These are phyloP conservation scores for Trichoderma gracile DNA, from an alignment of 2,329 filamentous ascomycete species.

Conservation along the genomic window DNA sequence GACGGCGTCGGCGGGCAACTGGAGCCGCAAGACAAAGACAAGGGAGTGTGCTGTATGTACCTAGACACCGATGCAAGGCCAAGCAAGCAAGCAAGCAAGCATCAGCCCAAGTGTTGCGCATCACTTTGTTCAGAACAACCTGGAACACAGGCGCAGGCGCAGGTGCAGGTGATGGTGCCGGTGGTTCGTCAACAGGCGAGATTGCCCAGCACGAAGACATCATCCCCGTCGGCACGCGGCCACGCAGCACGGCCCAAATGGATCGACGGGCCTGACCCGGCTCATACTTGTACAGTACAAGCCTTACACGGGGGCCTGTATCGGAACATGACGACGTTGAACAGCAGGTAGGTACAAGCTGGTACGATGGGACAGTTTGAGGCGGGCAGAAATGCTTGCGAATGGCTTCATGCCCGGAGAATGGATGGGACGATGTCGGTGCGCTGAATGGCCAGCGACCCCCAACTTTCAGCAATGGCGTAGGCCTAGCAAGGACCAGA, in stretches of 20 bases:
- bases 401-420: background rate
- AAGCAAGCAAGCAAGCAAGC: background rate
- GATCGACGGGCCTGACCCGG: conserved; percentile 23
- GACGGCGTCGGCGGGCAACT: conserved; percentile 6
- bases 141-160: too few relatives aligned
- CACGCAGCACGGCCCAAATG: conserved; percentile 13
- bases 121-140: too few relatives aligned
- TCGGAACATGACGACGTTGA: background rate
- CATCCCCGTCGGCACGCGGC: conserved; percentile 13
- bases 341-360: background rate
- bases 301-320: background rate
- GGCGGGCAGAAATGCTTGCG: background rate
- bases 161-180: too few relatives aligned
- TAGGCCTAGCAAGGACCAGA: background rate
- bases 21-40: background rate
- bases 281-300: background rate
- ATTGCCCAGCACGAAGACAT: conserved; percentile 1
- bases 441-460: too few relatives aligned
- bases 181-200: conserved; percentile 8
- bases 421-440: background rate
- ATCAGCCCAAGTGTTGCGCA: conserved; percentile 6
- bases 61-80: background rate
- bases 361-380: background rate
- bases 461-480: background rate
- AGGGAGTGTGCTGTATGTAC: background rate